Conservation (phyloP, 202 grass and related monocot species). For the Eragrostis tef region DNA sequence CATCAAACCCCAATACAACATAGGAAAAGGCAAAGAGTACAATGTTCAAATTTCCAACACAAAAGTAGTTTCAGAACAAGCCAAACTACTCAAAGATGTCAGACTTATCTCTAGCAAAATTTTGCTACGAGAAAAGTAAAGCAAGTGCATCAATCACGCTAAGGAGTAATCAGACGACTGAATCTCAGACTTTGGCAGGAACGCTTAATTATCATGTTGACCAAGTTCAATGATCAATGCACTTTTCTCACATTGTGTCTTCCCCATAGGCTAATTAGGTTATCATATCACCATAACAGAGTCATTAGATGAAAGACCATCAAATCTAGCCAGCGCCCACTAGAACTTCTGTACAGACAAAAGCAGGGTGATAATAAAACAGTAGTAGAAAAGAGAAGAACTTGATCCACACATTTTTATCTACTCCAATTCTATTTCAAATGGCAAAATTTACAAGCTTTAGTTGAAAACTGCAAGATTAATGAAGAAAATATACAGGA, state of each 20-base stretch:
- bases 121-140: slow-evolving; percentile 32
- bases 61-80: slow-evolving; percentile 25
- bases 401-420: slow-evolving; percentile 5
- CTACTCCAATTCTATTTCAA: not conserved
- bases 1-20: slow-evolving; percentile 37
- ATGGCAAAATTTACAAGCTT: slow-evolving; percentile 15
- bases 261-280: slow-evolving; percentile 13
- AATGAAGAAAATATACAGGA: slow-evolving; percentile 27
- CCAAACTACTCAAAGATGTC: slow-evolving; percentile 1
- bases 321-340: not conserved
- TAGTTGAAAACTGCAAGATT: slow-evolving; percentile 25
- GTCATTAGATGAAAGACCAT: not conserved
- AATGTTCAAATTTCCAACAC: slow-evolving; percentile 11
- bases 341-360: not conserved
- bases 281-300: slow-evolving; percentile 23
- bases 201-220: slow-evolving; percentile 7
- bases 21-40: not conserved
- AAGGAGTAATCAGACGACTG: not conserved
- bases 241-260: slow-evolving; percentile 15
- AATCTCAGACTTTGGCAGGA: not conserved
- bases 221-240: not conserved
- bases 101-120: not conserved
- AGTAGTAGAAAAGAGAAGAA: not conserved
- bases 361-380: slow-evolving; percentile 1
- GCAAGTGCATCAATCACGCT: not conserved